A percentile compares a stretch with the other conserved stretches of the same genome.
Conservation (phyloP, 805 yeast genomes). For the Komagataella mondaviorum region DNA sequence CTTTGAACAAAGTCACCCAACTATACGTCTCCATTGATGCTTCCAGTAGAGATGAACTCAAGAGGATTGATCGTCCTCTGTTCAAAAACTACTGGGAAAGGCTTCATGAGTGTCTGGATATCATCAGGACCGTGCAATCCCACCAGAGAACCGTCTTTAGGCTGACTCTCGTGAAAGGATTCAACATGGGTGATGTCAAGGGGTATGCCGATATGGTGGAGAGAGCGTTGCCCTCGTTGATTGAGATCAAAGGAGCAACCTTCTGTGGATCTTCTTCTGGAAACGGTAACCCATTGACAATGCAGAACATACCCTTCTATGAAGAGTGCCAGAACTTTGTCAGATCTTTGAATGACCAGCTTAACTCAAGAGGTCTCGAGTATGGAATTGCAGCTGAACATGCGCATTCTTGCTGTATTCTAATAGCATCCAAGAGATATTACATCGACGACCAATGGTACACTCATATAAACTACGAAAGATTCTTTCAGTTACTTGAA, state of each 20-base stretch:
- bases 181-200: conserved; percentile 67
- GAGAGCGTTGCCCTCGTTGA: conserved; percentile 71
- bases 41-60: conserved; percentile 68
- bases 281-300: conserved; percentile 80
- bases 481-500: conserved; percentile 53
- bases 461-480: conserved; percentile 78
- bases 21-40: conserved; percentile 90
- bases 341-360: conserved; percentile 41
- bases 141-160: conserved; percentile 89
- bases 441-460: conserved; percentile 63
- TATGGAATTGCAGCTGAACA: conserved; percentile 91
- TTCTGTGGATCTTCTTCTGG: conserved; percentile 83
- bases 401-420: conserved; percentile 87
- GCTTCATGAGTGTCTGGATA: conserved; percentile 66
- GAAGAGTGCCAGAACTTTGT: conserved; percentile 81
- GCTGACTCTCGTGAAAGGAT: conserved; percentile 82
- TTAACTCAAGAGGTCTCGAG: conserved; percentile 49
- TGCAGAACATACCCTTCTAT: conserved; percentile 92
- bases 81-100: conserved; percentile 92
- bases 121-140: conserved; percentile 53
- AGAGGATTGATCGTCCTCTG: conserved; percentile 78
- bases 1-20: conserved; percentile 71
- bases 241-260: conserved; percentile 91
- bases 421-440: conserved; percentile 68
- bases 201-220: conserved; percentile 84